Conservation (phyloP, 768 basidiomycete species). For the Mycena rosella region DNA sequence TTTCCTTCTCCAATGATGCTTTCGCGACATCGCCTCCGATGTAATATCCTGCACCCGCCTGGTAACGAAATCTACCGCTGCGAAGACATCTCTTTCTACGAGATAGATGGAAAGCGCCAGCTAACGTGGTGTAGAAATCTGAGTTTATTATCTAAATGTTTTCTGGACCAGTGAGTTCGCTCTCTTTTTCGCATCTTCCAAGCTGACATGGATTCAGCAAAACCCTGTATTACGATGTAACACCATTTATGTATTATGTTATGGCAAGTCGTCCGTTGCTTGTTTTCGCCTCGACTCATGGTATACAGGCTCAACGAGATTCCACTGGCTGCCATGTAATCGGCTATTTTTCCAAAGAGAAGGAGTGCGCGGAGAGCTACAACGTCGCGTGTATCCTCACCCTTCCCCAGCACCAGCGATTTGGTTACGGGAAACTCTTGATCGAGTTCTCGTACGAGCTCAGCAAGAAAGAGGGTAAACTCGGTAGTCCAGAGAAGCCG, state of each 20-base stretch:
- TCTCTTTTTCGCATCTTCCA: slow-evolving; percentile 27
- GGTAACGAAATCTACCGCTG: slow-evolving; percentile 99
- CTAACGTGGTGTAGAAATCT: slow-evolving; percentile 97
- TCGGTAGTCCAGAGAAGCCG: slow-evolving; percentile 98
- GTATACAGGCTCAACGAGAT: slow-evolving; percentile 80
- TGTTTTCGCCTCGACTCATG: slow-evolving; percentile 20
- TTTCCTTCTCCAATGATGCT: slow-evolving; percentile 94
- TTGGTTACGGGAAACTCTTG: slow-evolving; percentile 93
- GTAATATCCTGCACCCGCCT: slow-evolving; percentile 93
- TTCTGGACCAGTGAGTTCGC: slow-evolving; percentile 91
- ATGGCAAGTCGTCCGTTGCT: slow-evolving; percentile 71
- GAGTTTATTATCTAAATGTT: slow-evolving; percentile 96
- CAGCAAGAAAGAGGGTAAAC: slow-evolving; percentile 95
- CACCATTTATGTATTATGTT: slow-evolving; percentile 99
- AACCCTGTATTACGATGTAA: slow-evolving; percentile 99
- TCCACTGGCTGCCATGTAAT: slow-evolving; percentile 93
- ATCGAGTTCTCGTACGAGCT: slow-evolving; percentile 99
- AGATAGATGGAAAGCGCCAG: slow-evolving; percentile 97
- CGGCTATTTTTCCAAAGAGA: slow-evolving; percentile 99
- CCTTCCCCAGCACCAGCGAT: slow-evolving; percentile 97
- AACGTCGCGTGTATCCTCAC: slow-evolving; percentile 99
- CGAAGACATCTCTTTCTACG: slow-evolving; percentile 97
- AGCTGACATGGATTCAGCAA: slow-evolving; percentile 68
- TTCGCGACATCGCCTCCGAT: slow-evolving; percentile 90
- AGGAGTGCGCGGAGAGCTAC: slow-evolving; percentile 97